Conservation (phyloP, 176 grass and related monocot genomes). For the Lolium multiflorum region DNA sequence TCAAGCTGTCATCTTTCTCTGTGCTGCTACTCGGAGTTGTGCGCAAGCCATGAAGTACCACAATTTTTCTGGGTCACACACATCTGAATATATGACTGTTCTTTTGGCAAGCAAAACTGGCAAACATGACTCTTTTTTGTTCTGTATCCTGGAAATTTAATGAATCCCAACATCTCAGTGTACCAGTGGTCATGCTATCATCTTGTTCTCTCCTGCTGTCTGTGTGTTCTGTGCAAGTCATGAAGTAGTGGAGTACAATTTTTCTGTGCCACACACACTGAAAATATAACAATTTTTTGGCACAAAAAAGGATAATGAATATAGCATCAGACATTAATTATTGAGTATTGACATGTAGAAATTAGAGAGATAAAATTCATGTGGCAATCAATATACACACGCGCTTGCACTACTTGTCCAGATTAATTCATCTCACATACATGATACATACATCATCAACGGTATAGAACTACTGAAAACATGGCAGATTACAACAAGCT, state of each 20-base stretch:
- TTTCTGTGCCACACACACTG: not conserved
- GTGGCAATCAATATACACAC: conserved; percentile 42
- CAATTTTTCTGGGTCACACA: no score
- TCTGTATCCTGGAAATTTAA: not conserved
- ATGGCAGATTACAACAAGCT: conserved; percentile 23
- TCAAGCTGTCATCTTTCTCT: no score
- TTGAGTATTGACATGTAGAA: not conserved
- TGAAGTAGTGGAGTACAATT: no score
- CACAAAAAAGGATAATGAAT: not conserved
- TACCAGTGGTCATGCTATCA: not conserved
- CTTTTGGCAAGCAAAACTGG: no score
- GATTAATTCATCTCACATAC: conserved; percentile 47
- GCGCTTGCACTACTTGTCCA: conserved; percentile 39
- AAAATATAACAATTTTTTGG: not conserved
- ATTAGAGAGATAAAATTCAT: conserved; percentile 25
- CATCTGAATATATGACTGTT: no score
- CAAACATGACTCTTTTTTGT: no score
- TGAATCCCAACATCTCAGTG: not conserved
- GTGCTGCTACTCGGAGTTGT: no score
- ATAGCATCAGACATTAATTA: not conserved
- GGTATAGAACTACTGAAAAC: conserved; percentile 10
- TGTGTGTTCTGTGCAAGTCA: not conserved
- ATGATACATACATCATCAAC: conserved; percentile 30
- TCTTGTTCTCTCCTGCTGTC: not conserved
- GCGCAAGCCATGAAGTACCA: no score